A percentile compares a stretch with the other conserved stretches of the same genome.
Evolutionary conservation across 306 rosid genomes (phyloP).

Genomic region (Gastrolobium villosum): DNA sequence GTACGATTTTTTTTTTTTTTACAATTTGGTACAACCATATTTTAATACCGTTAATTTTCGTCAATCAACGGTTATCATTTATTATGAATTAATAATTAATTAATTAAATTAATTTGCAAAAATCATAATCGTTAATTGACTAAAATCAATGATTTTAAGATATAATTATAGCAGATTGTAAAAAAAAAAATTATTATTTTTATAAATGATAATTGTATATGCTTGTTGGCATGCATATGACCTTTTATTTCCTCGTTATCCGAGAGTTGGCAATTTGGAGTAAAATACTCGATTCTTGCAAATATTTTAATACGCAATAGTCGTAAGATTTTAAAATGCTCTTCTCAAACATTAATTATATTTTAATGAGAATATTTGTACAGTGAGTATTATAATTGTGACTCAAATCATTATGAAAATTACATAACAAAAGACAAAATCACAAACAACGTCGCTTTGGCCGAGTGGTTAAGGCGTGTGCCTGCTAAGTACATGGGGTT

Average conservation of each 20-base stretch:
- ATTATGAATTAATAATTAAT: too few species aligned
- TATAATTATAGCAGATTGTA: too few species aligned
- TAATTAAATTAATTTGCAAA: too few species aligned
- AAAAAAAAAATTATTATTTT: too few species aligned
- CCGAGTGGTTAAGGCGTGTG: constrained; percentile 94
- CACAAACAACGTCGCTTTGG: constrained; percentile 64
- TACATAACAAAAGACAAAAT: too few species aligned
- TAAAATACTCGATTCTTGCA: neutral
- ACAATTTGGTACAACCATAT: too few species aligned
- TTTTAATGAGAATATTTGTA: neutral
- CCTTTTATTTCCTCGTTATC: neutral
- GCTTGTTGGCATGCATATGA: neutral
- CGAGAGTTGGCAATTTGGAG: neutral
- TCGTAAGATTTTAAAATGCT: neutral
- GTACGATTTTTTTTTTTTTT: too few species aligned
- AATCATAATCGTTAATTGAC: too few species aligned
- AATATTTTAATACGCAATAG: neutral
- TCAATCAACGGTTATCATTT: too few species aligned
- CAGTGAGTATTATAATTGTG: neutral
- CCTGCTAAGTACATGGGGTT: constrained; percentile 89
- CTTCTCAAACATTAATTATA: neutral
- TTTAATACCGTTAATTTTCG: too few species aligned
- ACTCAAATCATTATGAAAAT: too few species aligned
- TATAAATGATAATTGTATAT: neutral
- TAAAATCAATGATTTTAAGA: too few species aligned